Evolutionary conservation across 2,329 filamentous ascomycete species (phyloP), one percentile per base, ranked within the genome.

Genomic region (Xylariaceae sp.): DNA sequence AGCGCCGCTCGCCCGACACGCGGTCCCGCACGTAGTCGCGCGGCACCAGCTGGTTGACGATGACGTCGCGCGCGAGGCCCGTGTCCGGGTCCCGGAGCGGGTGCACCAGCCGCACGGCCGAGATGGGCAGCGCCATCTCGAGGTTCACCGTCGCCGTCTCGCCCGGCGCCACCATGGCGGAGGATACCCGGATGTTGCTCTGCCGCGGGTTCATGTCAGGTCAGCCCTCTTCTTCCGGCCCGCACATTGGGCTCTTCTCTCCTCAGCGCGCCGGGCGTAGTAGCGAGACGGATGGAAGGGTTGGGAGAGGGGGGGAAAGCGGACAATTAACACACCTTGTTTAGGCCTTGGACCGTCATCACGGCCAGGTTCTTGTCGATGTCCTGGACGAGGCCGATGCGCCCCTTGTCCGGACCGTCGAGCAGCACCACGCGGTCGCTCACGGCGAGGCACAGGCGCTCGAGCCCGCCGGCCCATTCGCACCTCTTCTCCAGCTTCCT

Each of bases 341-440:
- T 78, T 39, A 79, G 47, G 16, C 70, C 74, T 41, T 76, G 67
- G 27, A 89, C 61, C n/a, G 61, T 67, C 29, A 86, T 64, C 41
- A 71, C 70, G 40, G 76, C 79, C 29, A 60, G 64, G 9, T 69
- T 58, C 4, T 52, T 41, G 44, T 76, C 62, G 29, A 93, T 64
- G 2, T 64, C 57, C 39, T 56, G 58, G 28, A 96, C 75, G n/a
- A 65, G 64, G 32, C 85, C 84, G 59, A 98, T 92, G 64, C 81
- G 85, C 50, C 88, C 88, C 64, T 80, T 83, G 51, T 92, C 83
- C 22, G 71, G 72, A 7, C 90, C 89, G 40, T 81, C 76, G 34
- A 87, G 63, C 38, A 96, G 64, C 33, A 90, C 84, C 19, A 95
- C 88, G 39, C 92, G 75, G 60, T 96, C 92, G 5, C 80, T 78